Evolutionary conservation across 2,329 filamentous ascomycete species (phyloP).

Genomic region (Xylaria hypoxylon): DNA sequence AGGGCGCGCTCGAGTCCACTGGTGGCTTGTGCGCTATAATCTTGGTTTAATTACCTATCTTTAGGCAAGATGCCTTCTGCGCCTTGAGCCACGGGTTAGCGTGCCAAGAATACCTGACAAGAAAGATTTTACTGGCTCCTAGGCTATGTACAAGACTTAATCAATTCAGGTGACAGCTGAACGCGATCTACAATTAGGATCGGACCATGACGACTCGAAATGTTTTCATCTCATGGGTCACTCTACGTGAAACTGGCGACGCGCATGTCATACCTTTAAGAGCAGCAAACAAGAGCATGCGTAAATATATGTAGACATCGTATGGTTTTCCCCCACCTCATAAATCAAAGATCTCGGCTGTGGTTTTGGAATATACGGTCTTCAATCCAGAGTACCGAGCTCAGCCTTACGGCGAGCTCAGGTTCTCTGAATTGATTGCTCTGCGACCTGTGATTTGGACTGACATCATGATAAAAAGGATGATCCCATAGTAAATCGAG

Average conservation of each 20-base stretch:
- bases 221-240: background rate
- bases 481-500: slow-evolving; percentile 87
- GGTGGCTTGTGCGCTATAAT: too few species aligned
- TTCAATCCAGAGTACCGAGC: slow-evolving; percentile 69
- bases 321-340: slow-evolving; percentile 96
- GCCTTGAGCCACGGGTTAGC: too few species aligned
- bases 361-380: slow-evolving; percentile 91
- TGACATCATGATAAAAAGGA: slow-evolving; percentile 77
- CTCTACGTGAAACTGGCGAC: background rate
- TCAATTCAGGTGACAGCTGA: too few species aligned
- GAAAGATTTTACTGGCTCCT: too few species aligned
- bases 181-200: background rate
- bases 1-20: too few species aligned
- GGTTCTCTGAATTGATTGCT: slow-evolving; percentile 73
- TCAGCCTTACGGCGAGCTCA: slow-evolving; percentile 77
- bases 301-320: slow-evolving; percentile 70
- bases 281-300: background rate
- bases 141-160: too few species aligned
- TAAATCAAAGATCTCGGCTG: slow-evolving; percentile 88
- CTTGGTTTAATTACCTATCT: too few species aligned
- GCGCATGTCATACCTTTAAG: too few species aligned
- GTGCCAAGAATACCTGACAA: too few species aligned
- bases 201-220: background rate
- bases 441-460: slow-evolving; percentile 97
- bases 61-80: too few species aligned